Evolutionary conservation across 164 flowering plant genomes (phyloP), one percentile per base, ranked within the genome.

Genomic region (grape (Vitis vinifera)): DNA sequence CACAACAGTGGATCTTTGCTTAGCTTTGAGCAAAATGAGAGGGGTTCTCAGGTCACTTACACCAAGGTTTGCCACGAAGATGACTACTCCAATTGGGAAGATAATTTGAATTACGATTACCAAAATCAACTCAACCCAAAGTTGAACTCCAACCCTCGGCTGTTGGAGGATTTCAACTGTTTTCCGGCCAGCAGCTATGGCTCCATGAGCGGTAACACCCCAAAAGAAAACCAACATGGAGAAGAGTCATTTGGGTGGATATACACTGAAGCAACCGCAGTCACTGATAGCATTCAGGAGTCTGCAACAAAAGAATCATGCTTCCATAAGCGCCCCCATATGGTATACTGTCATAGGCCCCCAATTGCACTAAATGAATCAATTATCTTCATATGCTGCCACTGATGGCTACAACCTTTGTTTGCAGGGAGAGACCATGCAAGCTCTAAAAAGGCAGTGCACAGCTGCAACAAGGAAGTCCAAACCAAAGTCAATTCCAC

Each of bases 371-470:
- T 55, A 6, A 8, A 14, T 17, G 17, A 14, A 55, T 55, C 17
- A 55, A 16, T 55, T 8, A 14, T 55, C 19, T 17, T 17, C 9
- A 55, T 14, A 15, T n/a, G 15, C 8, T 13, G 16, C 44, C 3
- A 52, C 9, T 71, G 23, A 44, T 51, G 15, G n/a, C 9, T 31
- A 11, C 2, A 9, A 1, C 16, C 48, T 52, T 67, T 77, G 57
- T 63, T 47, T 62, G 30, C 70, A 85, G 89, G 91, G 80, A 70
- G 87, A 78, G 66, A 83, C 73, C 64, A 70, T 30, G 71, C 85
- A 79, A 77, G 74, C 79, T 30, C 1, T 69, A 8, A 92, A 92
- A 84, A 93, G 86, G 79, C 91, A 84, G 10, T 88, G 89, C 74
- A 68, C 69, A 11, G 75, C 55, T 71, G 63, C 77, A 44, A n/a